Evolutionary conservation across 257 asterid species (phyloP).

Genomic region (Nicotiana attenuata): DNA sequence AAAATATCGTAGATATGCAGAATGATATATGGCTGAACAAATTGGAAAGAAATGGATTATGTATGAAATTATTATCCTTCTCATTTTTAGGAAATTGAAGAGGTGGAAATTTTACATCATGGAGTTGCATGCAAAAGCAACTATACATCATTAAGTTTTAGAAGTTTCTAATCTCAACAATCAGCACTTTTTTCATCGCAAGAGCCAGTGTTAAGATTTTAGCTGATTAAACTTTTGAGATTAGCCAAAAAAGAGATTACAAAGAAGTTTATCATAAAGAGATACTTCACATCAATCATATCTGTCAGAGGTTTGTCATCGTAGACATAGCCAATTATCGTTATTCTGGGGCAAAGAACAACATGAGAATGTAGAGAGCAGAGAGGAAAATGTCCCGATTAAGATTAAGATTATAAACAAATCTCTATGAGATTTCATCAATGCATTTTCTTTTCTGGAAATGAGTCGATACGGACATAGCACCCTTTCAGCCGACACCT

Average conservation of each 20-base stretch:
- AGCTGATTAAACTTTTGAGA: neutral
- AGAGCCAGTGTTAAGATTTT: neutral
- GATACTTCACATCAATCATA: neutral
- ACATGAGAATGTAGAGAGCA: neutral
- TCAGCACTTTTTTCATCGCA: neutral
- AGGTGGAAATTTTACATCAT: neutral
- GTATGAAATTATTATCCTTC: neutral
- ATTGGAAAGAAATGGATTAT: neutral
- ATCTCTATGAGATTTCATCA: neutral
- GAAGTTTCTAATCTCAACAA: neutral
- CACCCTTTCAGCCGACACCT: neutral
- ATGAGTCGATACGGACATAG: neutral
- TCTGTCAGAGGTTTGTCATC: neutral
- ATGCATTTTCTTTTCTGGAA: neutral
- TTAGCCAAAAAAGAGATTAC: neutral
- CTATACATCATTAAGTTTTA: neutral
- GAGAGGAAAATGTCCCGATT: neutral
- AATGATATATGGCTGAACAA: neutral
- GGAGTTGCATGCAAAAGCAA: neutral
- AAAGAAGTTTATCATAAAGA: neutral
- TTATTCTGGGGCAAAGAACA: neutral
- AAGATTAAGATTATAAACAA: neutral
- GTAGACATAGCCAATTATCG: neutral
- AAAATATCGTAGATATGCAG: neutral
- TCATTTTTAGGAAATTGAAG: neutral